Conservation (phyloP, 2,329 filamentous ascomycete species). For the Arthroderma sp. region DNA sequence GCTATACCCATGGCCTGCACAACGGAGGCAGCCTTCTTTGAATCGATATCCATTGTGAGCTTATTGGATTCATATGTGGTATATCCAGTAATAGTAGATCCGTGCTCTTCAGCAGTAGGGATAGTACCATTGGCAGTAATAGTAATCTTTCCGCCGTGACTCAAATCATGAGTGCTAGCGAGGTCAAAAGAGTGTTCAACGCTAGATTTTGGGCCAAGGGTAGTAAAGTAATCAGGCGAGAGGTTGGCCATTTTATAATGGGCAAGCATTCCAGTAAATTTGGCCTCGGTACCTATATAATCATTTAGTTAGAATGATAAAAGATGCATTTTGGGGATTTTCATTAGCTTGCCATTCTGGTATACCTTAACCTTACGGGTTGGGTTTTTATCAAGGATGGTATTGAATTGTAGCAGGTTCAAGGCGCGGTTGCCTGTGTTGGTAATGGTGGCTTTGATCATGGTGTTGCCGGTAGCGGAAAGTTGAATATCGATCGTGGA, state of each 20-base stretch:
- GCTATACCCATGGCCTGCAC: slow-evolving; percentile 33
- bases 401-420: slow-evolving; percentile 10
- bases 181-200: slow-evolving; percentile 8
- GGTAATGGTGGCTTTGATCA: slow-evolving; percentile 9
- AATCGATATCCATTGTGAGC: slow-evolving; percentile 47
- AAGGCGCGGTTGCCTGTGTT: slow-evolving; percentile 7
- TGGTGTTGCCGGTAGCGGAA: slow-evolving; percentile 10
- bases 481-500: background rate
- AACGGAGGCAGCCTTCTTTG: slow-evolving; percentile 41
- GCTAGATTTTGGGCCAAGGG: slow-evolving; percentile 7
- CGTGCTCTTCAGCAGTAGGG: slow-evolving; percentile 14
- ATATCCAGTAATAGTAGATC: slow-evolving; percentile 43
- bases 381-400: slow-evolving; percentile 8
- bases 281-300: slow-evolving; percentile 5
- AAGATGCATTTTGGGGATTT: too few relatives aligned
- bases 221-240: slow-evolving; percentile 2
- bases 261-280: slow-evolving; percentile 9
- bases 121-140: slow-evolving; percentile 8
- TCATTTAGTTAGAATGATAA: background rate
- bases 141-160: slow-evolving; percentile 4
- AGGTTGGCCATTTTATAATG: slow-evolving; percentile 1
- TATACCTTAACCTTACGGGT: slow-evolving; percentile 8
- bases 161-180: slow-evolving; percentile 10
- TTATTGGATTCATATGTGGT: slow-evolving; percentile 49
- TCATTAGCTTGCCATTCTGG: slow-evolving; percentile 9